A percentile compares a stretch with the other conserved stretches of the same genome.
Conservation (phyloP, 1,284 basidiomycete genomes). For the Somion occarium region DNA sequence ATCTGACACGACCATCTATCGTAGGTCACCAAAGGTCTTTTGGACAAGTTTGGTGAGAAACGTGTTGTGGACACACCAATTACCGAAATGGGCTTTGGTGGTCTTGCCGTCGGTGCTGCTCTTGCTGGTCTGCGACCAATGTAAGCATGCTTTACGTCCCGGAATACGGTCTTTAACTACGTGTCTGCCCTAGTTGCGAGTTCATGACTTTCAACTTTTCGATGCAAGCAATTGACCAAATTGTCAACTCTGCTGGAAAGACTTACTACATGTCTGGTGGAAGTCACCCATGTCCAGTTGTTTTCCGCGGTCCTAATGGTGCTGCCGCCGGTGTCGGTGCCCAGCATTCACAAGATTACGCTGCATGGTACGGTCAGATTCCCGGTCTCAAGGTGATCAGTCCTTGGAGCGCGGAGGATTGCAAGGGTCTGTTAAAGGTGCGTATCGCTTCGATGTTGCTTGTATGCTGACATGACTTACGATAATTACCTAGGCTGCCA, state of each 20-base stretch:
- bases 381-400: constrained; percentile 98
- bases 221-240: constrained; percentile 99
- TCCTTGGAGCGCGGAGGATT: constrained; percentile 97
- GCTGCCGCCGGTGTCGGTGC: constrained; percentile 96
- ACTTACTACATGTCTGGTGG: constrained; percentile 99
- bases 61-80: constrained; percentile 98
- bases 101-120: constrained; percentile 93
- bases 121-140: constrained; percentile 93
- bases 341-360: constrained; percentile 90
- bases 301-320: constrained; percentile 99
- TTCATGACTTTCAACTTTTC: constrained; percentile 99
- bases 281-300: constrained; percentile 95
- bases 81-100: constrained; percentile 98
- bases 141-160: constrained; percentile 34
- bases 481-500: constrained; percentile 65
- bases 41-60: constrained; percentile 99
- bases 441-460: constrained; percentile 16
- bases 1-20: not conserved
- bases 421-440: constrained; percentile 96
- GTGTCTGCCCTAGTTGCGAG: constrained; percentile 71
- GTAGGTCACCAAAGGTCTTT: constrained; percentile 95
- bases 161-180: constrained; percentile 6
- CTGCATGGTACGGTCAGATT: constrained; percentile 93
- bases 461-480: not conserved
- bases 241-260: constrained; percentile 99